Base-by-base conservation (phyloP, 2,329 filamentous ascomycete genomes). In the Aspergillus carbonarius region DNA sequence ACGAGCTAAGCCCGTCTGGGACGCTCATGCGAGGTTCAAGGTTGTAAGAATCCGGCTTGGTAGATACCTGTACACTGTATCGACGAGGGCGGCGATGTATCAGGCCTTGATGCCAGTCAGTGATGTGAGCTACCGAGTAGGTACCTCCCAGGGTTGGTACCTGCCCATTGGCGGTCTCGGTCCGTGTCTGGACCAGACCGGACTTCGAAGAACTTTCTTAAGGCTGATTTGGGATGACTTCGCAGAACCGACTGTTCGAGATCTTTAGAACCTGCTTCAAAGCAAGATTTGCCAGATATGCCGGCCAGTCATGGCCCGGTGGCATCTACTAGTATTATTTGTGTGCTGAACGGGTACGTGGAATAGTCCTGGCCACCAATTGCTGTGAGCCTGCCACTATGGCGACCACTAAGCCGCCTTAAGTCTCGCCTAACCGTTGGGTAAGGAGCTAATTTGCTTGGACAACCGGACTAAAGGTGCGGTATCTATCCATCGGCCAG, bases 11-110 rank as follows among this genome's bases (percentile, higher is more conserved):
- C 51, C 37, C 15, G 37, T 42, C 51, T 44, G 39, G 51, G 51
- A 44, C n/a, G 27, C 12, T 54, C 51, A 54, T 54, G 51, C 51
- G 51, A 54, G 51, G 39, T 37, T 51, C 39, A 27, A 44, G 27
- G 51, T 20, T 42, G 39, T 42, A 42, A 42, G 39, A 20, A 42
- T 23, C 39, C 39, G 18, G 39, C n/a, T n/a, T n/a, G n/a, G 23
- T 42, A 23, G 30, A 9, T 32, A 32, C 30, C 30, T 32, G 30
- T n/a, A n/a, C n/a, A n/a, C n/a, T n/a, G n/a, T 32, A 32, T 27
- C 25, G 25, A 32, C 30, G 9, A 32, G 6, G 30, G 30, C 30
- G 27, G 17, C 18, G 39, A 42, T 20, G 39, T 42, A 42, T 42
- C 39, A 42, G 39, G 13, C 39, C 12, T 20, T 20, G 37, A 42